These are phyloP conservation scores for Nakazawaea anatomiae DNA, from an alignment of 805 yeast species.

Conservation along the genomic window DNA sequence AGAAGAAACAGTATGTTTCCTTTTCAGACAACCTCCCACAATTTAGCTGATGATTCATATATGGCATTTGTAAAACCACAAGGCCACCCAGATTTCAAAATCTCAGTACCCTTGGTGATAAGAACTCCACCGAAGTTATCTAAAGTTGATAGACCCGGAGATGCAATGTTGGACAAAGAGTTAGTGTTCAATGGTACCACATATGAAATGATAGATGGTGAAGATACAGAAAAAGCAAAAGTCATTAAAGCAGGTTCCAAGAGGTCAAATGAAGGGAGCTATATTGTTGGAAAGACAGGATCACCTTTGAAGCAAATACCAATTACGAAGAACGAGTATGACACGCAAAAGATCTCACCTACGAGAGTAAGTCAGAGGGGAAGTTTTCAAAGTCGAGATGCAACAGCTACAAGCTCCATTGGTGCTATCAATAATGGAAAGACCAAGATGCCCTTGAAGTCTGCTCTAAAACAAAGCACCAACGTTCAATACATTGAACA, in stretches of 20 bases:
- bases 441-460: background rate
- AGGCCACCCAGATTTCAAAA: conserved; percentile 3
- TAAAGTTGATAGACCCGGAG: conserved; percentile 1
- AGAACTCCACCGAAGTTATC: conserved; percentile 8
- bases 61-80: background rate
- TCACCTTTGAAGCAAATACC: conserved; percentile 7
- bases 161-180: conserved; percentile 4
- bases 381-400: background rate
- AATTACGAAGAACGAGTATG: background rate
- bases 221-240: background rate
- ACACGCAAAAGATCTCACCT: too few relatives aligned
- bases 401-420: too few relatives aligned
- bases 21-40: background rate
- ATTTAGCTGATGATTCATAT: conserved; percentile 1
- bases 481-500: background rate
- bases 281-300: background rate
- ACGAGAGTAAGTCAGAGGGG: too few relatives aligned
- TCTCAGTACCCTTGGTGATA: conserved; percentile 8
- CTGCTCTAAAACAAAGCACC: background rate
- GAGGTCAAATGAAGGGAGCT: too few relatives aligned
- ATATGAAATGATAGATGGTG: conserved; percentile 5
- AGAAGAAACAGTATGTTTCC: conserved; percentile 5
- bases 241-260: background rate
- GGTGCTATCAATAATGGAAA: too few relatives aligned
- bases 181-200: conserved; percentile 4